These are phyloP conservation scores for Nicotiana noctiflora DNA, from an alignment of 257 asterid species.

Conservation along the genomic window DNA sequence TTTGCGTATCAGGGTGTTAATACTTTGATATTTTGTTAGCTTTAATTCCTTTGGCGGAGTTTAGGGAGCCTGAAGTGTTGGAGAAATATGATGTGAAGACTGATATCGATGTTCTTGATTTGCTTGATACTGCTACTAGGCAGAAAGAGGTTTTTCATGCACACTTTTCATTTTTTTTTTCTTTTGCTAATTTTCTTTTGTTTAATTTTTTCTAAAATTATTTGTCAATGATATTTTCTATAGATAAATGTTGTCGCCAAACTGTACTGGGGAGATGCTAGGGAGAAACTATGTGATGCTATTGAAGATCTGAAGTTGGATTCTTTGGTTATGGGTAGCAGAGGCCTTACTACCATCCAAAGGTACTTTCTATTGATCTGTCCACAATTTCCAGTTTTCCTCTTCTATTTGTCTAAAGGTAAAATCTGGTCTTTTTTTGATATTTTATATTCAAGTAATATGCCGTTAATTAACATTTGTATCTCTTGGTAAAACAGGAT, in stretches of 20 bases:
- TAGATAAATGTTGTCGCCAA: slow-evolving; percentile 58
- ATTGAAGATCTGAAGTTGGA: slow-evolving; percentile 60
- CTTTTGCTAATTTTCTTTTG: not conserved
- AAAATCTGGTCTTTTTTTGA: not conserved
- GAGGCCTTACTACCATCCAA: slow-evolving; percentile 62
- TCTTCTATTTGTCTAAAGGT: not conserved
- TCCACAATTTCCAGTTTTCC: too few species aligned
- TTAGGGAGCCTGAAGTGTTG: slow-evolving; percentile 67
- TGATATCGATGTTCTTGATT: slow-evolving; percentile 62
- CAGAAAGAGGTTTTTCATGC: slow-evolving; percentile 69
- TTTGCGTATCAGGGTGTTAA: not conserved
- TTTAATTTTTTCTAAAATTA: not conserved
- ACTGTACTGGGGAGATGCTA: slow-evolving; percentile 86
- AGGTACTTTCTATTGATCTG: slow-evolving; percentile 28
- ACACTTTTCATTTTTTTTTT: not conserved
- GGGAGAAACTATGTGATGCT: slow-evolving; percentile 70
- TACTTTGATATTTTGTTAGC: slow-evolving; percentile 28
- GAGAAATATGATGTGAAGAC: slow-evolving; percentile 48
- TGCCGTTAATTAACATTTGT: not conserved
- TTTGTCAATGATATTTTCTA: not conserved
- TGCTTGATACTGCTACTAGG: slow-evolving; percentile 61
- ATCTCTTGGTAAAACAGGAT: slow-evolving; percentile 36
- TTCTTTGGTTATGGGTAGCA: slow-evolving; percentile 79
- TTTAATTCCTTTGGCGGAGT: slow-evolving; percentile 69
- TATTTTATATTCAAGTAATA: not conserved